Evolutionary conservation across 2,329 filamentous ascomycete species (phyloP), one percentile per base, ranked within the genome.

Genomic region (Byssothecium circinans): DNA sequence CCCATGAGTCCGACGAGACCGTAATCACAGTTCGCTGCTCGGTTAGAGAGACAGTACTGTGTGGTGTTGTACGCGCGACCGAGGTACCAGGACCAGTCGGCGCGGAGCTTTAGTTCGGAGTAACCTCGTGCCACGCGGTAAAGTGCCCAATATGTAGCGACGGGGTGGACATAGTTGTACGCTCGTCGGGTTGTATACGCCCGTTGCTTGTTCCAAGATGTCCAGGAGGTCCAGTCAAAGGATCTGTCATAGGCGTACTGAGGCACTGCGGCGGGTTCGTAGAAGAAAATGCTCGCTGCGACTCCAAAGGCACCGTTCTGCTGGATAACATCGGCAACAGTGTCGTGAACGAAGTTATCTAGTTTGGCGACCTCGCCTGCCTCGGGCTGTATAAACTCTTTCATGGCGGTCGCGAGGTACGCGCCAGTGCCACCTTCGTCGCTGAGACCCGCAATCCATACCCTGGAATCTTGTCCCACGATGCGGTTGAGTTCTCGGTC

Each of bases 111-210:
- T 65, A n/a, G 29, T 8, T 12, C 29, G 0, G 79, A 78, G 45
- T 80, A 78, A 4, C 74, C 73, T 20, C 80, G 66, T 0, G 76
- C 80, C 10, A 77, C 77, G 2, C 80, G 76, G 50, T 84, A 84
- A 36, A 84, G 58, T 0, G 78, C 70, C 81, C 81, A 85, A 57
- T 84, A 84, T 0, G 77, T 70, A 0, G 76, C 79, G 0, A 76
- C 68, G 0, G 81, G 77, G 51, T 84, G 81, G 2, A 84, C 76
- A 51, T 85, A 85, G 53, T 84, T 75, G 53, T 84, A 84, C 0
- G 81, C 80, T 2, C 82, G 72, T 17, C 78, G 74, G 0, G 76
- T 72, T 0, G 67, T 67, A 49, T 77, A 77, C 0, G 82, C 73
- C 0, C 69, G 64, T 0, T 67, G 56, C 45, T 74, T 70, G 46